Conservation (phyloP, 768 basidiomycete species). For the Naganishia antarctica region DNA sequence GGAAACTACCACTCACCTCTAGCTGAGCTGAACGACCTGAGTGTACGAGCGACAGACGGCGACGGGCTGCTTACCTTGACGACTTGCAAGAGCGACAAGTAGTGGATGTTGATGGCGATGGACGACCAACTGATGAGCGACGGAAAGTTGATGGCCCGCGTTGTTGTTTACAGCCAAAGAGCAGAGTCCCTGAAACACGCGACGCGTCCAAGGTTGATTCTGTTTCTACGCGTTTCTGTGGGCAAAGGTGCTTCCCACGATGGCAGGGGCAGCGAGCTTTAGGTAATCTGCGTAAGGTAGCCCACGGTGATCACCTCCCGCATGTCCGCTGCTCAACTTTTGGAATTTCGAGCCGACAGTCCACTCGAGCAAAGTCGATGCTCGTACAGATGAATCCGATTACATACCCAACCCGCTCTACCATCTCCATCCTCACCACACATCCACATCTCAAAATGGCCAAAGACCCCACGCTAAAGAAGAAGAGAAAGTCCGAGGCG, state of each 20-base stretch:
- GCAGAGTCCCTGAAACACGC: not conserved
- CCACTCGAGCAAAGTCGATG: not conserved
- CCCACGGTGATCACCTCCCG: not conserved
- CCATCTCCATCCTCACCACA: not conserved
- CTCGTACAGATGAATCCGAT: too few species aligned
- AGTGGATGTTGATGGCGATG: not conserved
- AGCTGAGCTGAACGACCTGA: slow-evolving; percentile 13
- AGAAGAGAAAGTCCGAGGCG: slow-evolving; percentile 47
- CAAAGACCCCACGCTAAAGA: slow-evolving; percentile 41
- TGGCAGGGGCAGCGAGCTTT: too few species aligned
- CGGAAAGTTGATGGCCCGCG: not conserved
- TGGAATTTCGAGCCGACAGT: slow-evolving; percentile 2
- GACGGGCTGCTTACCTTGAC: slow-evolving; percentile 19
- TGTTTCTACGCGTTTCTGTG: slow-evolving; percentile 1
- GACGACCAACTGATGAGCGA: slow-evolving; percentile 11
- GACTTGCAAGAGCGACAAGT: not conserved
- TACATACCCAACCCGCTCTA: not conserved
- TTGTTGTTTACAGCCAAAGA: slow-evolving; percentile 10
- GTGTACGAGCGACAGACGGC: slow-evolving; percentile 9
- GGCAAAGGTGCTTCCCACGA: too few species aligned
- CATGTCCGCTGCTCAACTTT: slow-evolving; percentile 1
- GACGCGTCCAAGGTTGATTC: not conserved
- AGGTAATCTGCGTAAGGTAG: too few species aligned
- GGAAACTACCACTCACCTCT: slow-evolving; percentile 4
- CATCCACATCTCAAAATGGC: slow-evolving; percentile 30